A percentile compares a stretch with the other conserved stretches of the same genome.
Evolutionary conservation across 768 basidiomycete genomes (phyloP).

Genomic region (Boletus reticulatus): DNA sequence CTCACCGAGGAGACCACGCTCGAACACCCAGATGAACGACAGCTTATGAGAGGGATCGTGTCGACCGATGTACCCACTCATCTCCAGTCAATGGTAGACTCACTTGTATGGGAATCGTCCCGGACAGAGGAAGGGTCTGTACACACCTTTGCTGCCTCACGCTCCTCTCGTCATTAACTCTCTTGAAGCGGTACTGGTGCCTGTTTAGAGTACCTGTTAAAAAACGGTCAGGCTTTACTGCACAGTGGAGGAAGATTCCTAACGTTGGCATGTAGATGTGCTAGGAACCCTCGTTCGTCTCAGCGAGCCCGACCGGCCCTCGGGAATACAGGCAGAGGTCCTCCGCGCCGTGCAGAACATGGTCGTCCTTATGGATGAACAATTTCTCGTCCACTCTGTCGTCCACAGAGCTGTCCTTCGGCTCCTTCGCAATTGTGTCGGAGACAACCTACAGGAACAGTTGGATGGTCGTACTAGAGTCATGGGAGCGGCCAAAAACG

Average conservation of each 20-base stretch:
- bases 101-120: constrained; percentile 82
- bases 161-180: constrained; percentile 7
- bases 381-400: constrained; percentile 88
- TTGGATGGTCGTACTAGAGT: constrained; percentile 71
- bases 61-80: constrained; percentile 79
- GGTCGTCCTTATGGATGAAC: constrained; percentile 88
- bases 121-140: constrained; percentile 86
- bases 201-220: constrained; percentile 88
- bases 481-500: constrained; percentile 83
- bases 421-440: constrained; percentile 82
- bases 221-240: constrained; percentile 58
- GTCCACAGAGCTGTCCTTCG: constrained; percentile 87
- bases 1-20: constrained; percentile 62
- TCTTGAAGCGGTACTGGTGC: constrained; percentile 72
- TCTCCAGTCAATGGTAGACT: constrained; percentile 78
- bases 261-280: constrained; percentile 52
- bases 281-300: constrained; percentile 81
- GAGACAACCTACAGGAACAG: constrained; percentile 89
- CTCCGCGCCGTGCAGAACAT: constrained; percentile 85
- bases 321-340: constrained; percentile 90
- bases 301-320: constrained; percentile 80
- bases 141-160: constrained; percentile 1
- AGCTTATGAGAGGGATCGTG: constrained; percentile 74
- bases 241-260: not conserved
- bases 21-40: constrained; percentile 86